Base-by-base conservation (phyloP, 2,329 filamentous ascomycete species). In the Dendrostoma leiphaemia region DNA sequence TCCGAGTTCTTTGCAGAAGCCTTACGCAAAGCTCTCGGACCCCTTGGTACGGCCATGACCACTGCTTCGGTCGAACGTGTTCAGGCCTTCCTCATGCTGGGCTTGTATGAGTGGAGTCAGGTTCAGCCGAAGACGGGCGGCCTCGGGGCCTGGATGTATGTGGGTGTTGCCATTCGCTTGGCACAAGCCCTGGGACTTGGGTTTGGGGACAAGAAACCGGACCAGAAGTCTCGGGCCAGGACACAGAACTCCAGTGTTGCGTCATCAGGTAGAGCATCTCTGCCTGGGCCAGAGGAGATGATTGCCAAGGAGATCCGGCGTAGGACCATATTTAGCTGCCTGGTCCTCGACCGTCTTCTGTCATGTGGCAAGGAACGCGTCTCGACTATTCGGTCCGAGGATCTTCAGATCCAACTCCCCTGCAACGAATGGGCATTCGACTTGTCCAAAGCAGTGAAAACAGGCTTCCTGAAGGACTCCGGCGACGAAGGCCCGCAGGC, bases 321-420 rank as follows among this genome's bases (percentile, higher is more conserved):
- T 24, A 80, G 88, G 6, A 89, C 87, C 1, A 88, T 90, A 74
- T 90, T 87, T 74, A 89, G 86, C 61, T 89, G 86, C 63, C 84
- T 88, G 55, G 84, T 90, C 48, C 74, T 91, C 61, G 88, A 91
- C 65, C 81, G 86, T 3, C 82, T 89, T 67, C 71, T 90, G 23
- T 81, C 84, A 32, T 85, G 81, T 61, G 86, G 86, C 19, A 82
- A 81, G 58, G 78, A 83, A 49, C 76, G 85, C 21, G 76, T 81
- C 1, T 77, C 80, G 13, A 84, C 82, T 63, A 76, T 90, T 40
- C 75, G 77, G 34, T 71, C 81, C 1, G 74, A 82, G 3, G 82
- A 86, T 53, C 68, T 89, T 6, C 75, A 78, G 31, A 83, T 89
- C 19, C 85, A 87, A 64, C 72, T 90, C 4, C 86, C 86, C 2